phyloP scores from a whole-genome alignment of 805 yeast genomes.

The Saturnispora besseyi region DNA sequence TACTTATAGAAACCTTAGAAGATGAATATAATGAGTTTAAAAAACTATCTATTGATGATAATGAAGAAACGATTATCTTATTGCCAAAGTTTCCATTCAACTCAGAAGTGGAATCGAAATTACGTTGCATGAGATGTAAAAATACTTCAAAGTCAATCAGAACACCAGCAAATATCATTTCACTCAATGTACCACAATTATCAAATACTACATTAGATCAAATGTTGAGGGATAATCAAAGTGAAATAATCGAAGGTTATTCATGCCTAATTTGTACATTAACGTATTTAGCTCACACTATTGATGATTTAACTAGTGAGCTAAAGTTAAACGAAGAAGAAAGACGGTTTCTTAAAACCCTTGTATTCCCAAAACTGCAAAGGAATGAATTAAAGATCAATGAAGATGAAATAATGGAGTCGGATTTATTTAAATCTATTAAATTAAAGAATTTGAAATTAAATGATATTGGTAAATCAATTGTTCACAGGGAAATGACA shows the following conservation, averaged over 20 bases:
- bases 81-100: slow-evolving; percentile 66
- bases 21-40: slow-evolving; percentile 39
- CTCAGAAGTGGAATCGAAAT: slow-evolving; percentile 56
- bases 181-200: slow-evolving; percentile 64
- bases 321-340: slow-evolving; percentile 22
- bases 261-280: slow-evolving; percentile 69
- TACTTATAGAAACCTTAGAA: slow-evolving; percentile 69
- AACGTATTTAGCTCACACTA: slow-evolving; percentile 21
- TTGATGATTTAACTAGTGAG: not conserved
- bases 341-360: slow-evolving; percentile 25
- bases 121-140: slow-evolving; percentile 63
- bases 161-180: slow-evolving; percentile 59
- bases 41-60: slow-evolving; percentile 32
- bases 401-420: slow-evolving; percentile 41
- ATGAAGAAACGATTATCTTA: slow-evolving; percentile 15
- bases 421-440: slow-evolving; percentile 38
- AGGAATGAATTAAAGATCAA: slow-evolving; percentile 42
- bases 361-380: slow-evolving; percentile 28
- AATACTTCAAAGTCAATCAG: slow-evolving; percentile 48
- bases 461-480: slow-evolving; percentile 37
- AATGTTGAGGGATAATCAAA: slow-evolving; percentile 47
- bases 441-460: slow-evolving; percentile 34
- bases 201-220: slow-evolving; percentile 32
- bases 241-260: slow-evolving; percentile 69
- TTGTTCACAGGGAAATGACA: slow-evolving; percentile 56